Evolutionary conservation across 1,284 basidiomycete species (phyloP).

Genomic region (Boletellus deceptivus): DNA sequence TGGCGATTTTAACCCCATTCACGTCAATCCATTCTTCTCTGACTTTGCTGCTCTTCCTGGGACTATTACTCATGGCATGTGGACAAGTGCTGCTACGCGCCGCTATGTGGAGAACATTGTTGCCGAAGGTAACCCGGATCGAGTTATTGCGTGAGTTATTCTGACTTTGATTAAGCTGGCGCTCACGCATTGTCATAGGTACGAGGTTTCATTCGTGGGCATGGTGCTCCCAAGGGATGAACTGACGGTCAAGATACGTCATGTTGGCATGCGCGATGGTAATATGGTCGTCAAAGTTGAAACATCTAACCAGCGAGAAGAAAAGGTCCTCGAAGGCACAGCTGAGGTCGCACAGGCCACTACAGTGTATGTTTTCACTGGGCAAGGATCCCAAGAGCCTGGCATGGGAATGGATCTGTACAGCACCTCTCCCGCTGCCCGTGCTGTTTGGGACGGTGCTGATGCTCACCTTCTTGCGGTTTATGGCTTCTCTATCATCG

Average conservation of each 20-base stretch:
- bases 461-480: conserved; percentile 91
- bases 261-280: conserved; percentile 88
- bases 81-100: conserved; percentile 93
- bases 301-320: conserved; percentile 81
- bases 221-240: conserved; percentile 97
- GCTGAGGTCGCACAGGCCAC: conserved; percentile 92
- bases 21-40: conserved; percentile 98
- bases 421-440: conserved; percentile 87
- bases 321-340: conserved; percentile 90
- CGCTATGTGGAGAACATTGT: conserved; percentile 93
- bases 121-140: conserved; percentile 88
- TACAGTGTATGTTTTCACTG: conserved; percentile 97
- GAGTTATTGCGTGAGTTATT: conserved; percentile 75
- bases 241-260: conserved; percentile 85
- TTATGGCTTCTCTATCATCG: conserved; percentile 97
- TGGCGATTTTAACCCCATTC: conserved; percentile 98
- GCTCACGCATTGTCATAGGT: conserved; percentile 46
- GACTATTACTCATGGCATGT: conserved; percentile 98
- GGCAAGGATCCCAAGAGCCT: conserved; percentile 96
- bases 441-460: conserved; percentile 95
- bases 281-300: conserved; percentile 92
- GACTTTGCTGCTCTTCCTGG: conserved; percentile 91
- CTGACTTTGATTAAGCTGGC: conserved; percentile 2
- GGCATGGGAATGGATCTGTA: conserved; percentile 99
- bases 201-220: conserved; percentile 90